These are phyloP conservation scores for Albizia julibrissin DNA, from an alignment of 306 rosid species.

Conservation along the genomic window DNA sequence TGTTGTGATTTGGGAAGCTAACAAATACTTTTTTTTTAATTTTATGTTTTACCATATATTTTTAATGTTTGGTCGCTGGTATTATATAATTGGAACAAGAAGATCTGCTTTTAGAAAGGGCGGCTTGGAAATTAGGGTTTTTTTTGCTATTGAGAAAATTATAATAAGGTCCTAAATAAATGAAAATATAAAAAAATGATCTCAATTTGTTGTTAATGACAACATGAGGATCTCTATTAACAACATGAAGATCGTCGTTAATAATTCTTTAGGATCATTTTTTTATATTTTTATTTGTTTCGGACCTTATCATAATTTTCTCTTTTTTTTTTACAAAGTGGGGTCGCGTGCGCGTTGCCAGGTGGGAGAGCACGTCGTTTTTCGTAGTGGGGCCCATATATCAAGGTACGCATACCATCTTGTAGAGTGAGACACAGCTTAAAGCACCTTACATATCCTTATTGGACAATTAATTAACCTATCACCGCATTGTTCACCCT, in stretches of 20 bases:
- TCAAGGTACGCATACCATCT: conserved; percentile 17
- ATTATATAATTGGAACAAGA: conserved; percentile 8
- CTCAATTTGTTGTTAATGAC: no score
- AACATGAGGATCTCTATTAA: no score
- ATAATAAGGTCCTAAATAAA: no score
- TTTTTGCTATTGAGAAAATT: no score
- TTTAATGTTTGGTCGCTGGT: not conserved
- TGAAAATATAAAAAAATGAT: no score
- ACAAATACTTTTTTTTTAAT: not conserved
- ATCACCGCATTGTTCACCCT: not conserved
- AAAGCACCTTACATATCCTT: not conserved
- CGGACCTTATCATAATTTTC: no score
- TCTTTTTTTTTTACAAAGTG: conserved; percentile 29
- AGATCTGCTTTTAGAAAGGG: conserved; percentile 50
- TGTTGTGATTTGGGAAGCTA: conserved; percentile 55
- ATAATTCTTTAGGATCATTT: no score
- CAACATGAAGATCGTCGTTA: no score
- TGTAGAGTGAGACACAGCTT: not conserved
- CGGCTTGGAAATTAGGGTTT: conserved; percentile 77
- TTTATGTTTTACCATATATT: no score
- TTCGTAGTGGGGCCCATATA: conserved; percentile 43
- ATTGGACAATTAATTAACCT: not conserved
- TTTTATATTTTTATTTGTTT: no score
- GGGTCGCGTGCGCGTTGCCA: conserved; percentile 79
- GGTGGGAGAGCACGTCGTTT: conserved; percentile 67